These are phyloP conservation scores for Zizania latifolia DNA, from an alignment of 176 grass and related monocot genomes.

Conservation along the genomic window DNA sequence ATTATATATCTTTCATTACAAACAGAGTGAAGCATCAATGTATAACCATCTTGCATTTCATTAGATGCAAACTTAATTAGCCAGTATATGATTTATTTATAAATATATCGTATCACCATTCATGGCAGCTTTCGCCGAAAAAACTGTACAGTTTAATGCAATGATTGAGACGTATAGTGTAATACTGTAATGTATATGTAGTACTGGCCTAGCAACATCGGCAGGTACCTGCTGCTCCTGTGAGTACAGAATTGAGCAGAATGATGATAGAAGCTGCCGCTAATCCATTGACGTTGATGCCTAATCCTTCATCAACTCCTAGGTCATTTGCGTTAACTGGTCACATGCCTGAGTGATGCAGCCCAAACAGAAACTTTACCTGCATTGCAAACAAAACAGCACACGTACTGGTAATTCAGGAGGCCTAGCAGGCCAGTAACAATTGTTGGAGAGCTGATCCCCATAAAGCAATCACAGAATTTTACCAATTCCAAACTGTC, in stretches of 20 bases:
- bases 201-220: constrained; percentile 7
- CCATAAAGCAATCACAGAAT: not conserved
- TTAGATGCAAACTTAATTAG: not conserved
- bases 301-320: not conserved
- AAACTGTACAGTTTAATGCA: not conserved
- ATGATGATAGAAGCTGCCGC: not conserved
- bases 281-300: not conserved
- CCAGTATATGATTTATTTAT: not conserved
- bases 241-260: not conserved
- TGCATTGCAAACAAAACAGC: not conserved
- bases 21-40: not conserved
- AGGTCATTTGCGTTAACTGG: not conserved
- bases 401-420: not conserved
- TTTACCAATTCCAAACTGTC: not conserved
- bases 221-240: not conserved
- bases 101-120: constrained; percentile 34
- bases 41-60: not conserved
- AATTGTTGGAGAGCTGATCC: not conserved
- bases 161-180: not conserved
- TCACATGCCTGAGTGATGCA: not conserved
- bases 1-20: not conserved
- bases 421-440: not conserved
- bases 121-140: constrained; percentile 38
- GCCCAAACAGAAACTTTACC: not conserved
- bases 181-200: not conserved